A percentile compares a stretch with the other conserved stretches of the same genome.
Evolutionary conservation across 495 filamentous ascomycete species (phyloP).

Genomic region (Xylaria castorea): DNA sequence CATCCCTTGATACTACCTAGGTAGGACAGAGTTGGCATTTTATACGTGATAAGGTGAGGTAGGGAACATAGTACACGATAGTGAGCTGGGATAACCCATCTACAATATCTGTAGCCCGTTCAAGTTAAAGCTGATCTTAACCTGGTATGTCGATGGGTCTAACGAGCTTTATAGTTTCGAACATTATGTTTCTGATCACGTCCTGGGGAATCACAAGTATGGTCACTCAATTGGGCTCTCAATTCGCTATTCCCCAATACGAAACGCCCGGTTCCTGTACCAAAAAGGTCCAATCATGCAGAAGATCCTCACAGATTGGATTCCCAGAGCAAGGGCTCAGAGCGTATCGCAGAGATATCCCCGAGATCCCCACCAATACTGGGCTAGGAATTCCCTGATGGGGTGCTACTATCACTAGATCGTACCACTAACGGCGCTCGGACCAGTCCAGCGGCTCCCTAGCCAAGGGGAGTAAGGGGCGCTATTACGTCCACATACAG

Average conservation of each 20-base stretch:
- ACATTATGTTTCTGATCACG: slow-evolving; percentile 1
- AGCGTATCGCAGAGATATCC: neutral
- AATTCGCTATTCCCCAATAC: neutral
- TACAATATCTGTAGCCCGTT: slow-evolving; percentile 23
- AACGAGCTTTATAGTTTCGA: slow-evolving; percentile 6
- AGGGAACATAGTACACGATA: slow-evolving; percentile 8
- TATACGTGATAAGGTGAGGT: neutral
- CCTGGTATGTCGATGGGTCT: neutral
- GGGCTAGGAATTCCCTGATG: neutral
- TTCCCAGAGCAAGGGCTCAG: neutral
- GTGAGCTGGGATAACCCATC: neutral
- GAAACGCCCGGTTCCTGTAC: slow-evolving; percentile 6
- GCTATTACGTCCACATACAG: neutral
- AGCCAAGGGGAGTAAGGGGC: neutral
- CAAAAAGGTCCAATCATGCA: slow-evolving; percentile 9
- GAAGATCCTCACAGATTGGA: neutral
- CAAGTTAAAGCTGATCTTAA: slow-evolving; percentile 5
- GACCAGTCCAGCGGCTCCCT: slow-evolving; percentile 6
- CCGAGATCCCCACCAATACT: slow-evolving; percentile 7
- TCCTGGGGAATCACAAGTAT: neutral
- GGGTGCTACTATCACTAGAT: slow-evolving; percentile 8
- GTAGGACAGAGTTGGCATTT: neutral
- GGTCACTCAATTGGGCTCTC: neutral
- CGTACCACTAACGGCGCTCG: slow-evolving; percentile 2
- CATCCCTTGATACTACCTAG: neutral